These are phyloP conservation scores for Mitragyna speciosa DNA, from an alignment of 257 asterid genomes.

Conservation along the genomic window DNA sequence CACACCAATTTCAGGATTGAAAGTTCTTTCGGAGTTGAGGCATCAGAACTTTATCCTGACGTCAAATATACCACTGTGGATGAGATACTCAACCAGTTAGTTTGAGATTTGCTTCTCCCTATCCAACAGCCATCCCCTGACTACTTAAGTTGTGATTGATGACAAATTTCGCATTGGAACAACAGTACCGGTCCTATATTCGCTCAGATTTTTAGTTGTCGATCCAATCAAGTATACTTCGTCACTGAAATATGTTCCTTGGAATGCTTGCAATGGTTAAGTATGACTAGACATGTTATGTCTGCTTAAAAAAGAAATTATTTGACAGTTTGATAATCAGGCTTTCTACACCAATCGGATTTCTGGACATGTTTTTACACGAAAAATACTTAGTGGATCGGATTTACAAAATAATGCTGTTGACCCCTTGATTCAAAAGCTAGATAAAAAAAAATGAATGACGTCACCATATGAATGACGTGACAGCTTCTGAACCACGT, in stretches of 20 bases:
- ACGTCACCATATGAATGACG: too few relatives aligned
- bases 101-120: slow-evolving; percentile 6
- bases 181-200: neutral
- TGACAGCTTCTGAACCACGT: too few relatives aligned
- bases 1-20: slow-evolving; percentile 56
- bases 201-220: neutral
- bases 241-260: neutral
- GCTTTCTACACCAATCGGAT: neutral
- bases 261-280: neutral
- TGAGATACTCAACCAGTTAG: slow-evolving; percentile 40
- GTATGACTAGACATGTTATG: neutral
- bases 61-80: slow-evolving; percentile 57
- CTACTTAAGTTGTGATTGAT: neutral
- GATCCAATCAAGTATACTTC: neutral
- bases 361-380: too few relatives aligned
- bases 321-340: too few relatives aligned
- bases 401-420: too few relatives aligned
- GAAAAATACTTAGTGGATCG: too few relatives aligned
- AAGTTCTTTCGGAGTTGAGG: slow-evolving; percentile 56
- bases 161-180: neutral
- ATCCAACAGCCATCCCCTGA: neutral
- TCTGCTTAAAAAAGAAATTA: neutral
- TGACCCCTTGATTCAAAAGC: too few relatives aligned
- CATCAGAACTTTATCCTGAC: slow-evolving; percentile 53
- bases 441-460: too few relatives aligned